phyloP scores from a whole-genome alignment of 2,329 filamentous ascomycete genomes.

The Cordyceps tenuipes region DNA sequence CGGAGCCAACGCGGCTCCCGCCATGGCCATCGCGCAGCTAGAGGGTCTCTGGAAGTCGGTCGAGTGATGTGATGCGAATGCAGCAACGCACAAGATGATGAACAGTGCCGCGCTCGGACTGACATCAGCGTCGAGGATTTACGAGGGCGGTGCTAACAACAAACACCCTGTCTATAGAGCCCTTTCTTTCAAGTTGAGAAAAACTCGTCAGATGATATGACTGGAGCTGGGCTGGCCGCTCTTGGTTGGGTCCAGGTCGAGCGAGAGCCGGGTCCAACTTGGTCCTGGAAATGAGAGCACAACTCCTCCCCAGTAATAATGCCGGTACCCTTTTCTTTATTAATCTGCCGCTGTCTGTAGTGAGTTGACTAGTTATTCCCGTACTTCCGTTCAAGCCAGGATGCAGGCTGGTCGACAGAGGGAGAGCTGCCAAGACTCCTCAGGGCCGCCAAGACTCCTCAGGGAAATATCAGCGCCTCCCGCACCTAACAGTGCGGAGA shows the following conservation, averaged over 20 bases:
- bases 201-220: neutral
- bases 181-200: neutral
- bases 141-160: neutral
- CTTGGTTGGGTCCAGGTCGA: neutral
- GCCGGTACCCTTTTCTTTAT: too few species aligned
- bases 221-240: neutral
- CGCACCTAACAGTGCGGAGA: neutral
- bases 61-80: neutral
- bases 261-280: neutral
- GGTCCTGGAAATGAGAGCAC: neutral
- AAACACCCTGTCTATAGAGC: neutral
- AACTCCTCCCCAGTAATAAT: neutral
- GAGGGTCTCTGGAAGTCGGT: conserved; percentile 4
- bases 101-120: neutral
- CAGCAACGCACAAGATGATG: too few species aligned
- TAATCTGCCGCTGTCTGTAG: neutral
- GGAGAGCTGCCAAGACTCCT: neutral
- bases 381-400: neutral
- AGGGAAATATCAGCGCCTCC: neutral
- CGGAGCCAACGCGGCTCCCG: neutral
- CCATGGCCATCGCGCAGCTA: neutral
- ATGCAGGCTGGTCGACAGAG: neutral
- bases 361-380: neutral
- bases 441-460: neutral
- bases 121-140: neutral